Base-by-base conservation (phyloP, 179 eudicot genomes). In the Beta lomatogona region DNA sequence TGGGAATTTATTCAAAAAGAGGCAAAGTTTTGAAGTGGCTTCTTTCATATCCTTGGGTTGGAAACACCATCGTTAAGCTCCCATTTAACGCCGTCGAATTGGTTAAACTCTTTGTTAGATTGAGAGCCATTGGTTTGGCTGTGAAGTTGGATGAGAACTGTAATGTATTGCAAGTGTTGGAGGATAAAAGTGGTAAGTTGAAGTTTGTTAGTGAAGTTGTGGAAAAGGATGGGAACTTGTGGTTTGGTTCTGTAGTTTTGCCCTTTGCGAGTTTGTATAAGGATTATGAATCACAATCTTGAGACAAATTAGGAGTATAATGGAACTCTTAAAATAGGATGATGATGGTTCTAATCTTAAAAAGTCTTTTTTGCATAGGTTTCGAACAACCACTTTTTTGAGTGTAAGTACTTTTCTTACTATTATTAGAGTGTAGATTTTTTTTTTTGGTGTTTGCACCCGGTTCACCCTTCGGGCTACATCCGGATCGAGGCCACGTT, bases 141-240 rank as follows among this genome's bases (percentile, higher is more conserved):
- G 82, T 88, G 44, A 93, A 85, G 81, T 70, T 95, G 80, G 88
- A 88, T 78, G 88, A 81, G 73, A 76, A 90, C 61, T 97, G 97
- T 25, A 88, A 87, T 15, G 81, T 92, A 22, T 53, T 89, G 71
- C 86, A 89, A 48, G 83, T 87, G 3, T 77, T 91, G 86, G 94
- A 90, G 74, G 93, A 87, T 36, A 80, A 22, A 58, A 87, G 85
- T 66, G 89, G 90, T 59, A 85, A 75, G 65, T 87, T 94, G 90
- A 91, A 85, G 71, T 83, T 83, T 86, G 86, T 91, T 57, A 95
- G 98, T 88, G 98, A 95, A 82, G 94, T 94, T 7, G 79, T 83
- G 44, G 98, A 93, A 76, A 86, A 84, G 45, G 87, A 95, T 83
- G 97, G 97, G 12, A 64, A 81, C 57, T 86, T 95, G 87, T 95